Evolutionary conservation across 257 asterid genomes (phyloP), one percentile per base, ranked within the genome.

Genomic region (Nicotiana undulata): DNA sequence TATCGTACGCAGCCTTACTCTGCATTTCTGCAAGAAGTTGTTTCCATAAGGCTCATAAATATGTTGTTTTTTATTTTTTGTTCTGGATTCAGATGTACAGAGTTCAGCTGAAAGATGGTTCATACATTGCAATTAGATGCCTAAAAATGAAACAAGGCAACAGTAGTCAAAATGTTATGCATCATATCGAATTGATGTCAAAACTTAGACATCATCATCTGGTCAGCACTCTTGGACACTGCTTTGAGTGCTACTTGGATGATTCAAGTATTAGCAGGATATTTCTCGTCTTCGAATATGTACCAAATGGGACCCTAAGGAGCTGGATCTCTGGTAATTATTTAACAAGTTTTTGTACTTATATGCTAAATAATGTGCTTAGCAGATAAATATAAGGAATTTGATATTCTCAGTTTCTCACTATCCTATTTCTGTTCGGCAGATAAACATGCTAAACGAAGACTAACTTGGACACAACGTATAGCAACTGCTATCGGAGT

Each of bases 211-310:
- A 95, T 77, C 93, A 84, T 28, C 91, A 95, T 84, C 84, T 95
- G 89, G 93, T 86, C 75, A 92, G 97, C 75, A 86, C 96, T 82
- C 92, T 93, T 65, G 99, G 99, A 61, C 98, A 93, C 87, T 95
- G 99, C 90, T 92, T 95, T 8, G 97, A 91, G 87, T 92, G 88
- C 82, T 80, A 86, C 88, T 87, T 90, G 88, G 98, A 95, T 77
- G 99, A 93, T 86, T 91, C 97, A 6, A 90, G 88, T 66, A 89
- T 90, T 51, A 92, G 97, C 90, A 87, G 97, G 76, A 87, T 93
- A 59, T 89, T 92, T 82, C 89, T 93, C 5, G 89, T 95, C 82
- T 95, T 93, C 61, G 99, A 92, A 59, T 90, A 92, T 74, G 96
- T 91, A 26, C 91, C 97, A 4, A 90, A 90, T 18, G 97, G 98